Conservation (phyloP, 441 rosid species). For the Erodium moschatum region DNA sequence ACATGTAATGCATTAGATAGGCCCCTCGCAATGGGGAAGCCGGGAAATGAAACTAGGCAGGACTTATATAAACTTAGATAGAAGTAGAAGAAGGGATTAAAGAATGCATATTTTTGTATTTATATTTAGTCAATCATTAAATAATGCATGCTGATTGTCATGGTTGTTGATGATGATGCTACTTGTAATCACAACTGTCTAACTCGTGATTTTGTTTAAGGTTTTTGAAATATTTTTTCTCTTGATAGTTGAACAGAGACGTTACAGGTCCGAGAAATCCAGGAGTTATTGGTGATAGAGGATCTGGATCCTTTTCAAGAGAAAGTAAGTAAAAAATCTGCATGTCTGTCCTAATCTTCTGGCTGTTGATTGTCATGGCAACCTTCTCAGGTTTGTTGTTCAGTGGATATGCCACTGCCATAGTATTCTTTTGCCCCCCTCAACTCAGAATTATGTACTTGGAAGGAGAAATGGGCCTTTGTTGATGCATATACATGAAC, state of each 20-base stretch:
- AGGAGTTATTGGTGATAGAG: constrained; percentile 24
- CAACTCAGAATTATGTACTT: background rate
- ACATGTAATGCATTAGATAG: no score
- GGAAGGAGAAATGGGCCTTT: background rate
- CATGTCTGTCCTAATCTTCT: background rate
- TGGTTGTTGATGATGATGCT: background rate
- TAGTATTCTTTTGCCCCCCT: background rate
- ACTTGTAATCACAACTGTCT: background rate
- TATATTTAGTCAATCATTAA: background rate
- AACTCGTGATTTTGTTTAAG: background rate
- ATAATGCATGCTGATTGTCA: background rate
- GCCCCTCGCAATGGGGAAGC: background rate
- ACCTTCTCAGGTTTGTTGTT: background rate
- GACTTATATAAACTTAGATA: background rate
- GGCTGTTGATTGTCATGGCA: background rate
- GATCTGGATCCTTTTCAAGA: constrained; percentile 29
- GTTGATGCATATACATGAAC: background rate
- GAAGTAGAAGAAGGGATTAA: background rate
- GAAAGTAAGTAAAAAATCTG: constrained; percentile 61
- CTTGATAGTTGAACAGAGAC: constrained; percentile 69
- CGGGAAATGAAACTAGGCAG: background rate
- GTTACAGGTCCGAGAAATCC: constrained; percentile 83
- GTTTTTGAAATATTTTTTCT: constrained; percentile 3
- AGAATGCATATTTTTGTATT: background rate
- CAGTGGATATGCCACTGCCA: background rate